A percentile compares a stretch with the other conserved stretches of the same genome.
phyloP scores from a whole-genome alignment of 225 moss, liverwort and hornwort species.

The Takakia lepidozioides region DNA sequence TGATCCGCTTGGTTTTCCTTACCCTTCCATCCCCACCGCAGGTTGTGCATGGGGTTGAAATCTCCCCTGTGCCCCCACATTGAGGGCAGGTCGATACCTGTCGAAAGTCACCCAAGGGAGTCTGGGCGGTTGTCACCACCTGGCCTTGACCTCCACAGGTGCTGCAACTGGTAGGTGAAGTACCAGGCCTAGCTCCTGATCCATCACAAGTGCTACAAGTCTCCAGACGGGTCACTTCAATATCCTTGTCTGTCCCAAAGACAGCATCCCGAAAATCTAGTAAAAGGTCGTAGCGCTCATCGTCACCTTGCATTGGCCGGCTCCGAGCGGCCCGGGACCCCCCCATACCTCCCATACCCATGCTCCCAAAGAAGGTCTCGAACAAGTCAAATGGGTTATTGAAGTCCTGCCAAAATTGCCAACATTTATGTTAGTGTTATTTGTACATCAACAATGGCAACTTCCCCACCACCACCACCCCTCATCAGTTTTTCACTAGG shows the following conservation, averaged over 20 bases:
- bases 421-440: too few relatives aligned
- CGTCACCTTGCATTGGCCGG: slow-evolving; percentile 94
- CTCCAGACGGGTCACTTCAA: slow-evolving; percentile 92
- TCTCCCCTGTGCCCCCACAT: slow-evolving; percentile 89
- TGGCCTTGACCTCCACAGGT: slow-evolving; percentile 99
- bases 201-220: slow-evolving; percentile 80
- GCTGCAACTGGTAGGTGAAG: slow-evolving; percentile 64
- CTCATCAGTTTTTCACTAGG: too few relatives aligned
- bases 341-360: too few relatives aligned
- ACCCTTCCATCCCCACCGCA: slow-evolving; percentile 86
- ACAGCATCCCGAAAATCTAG: slow-evolving; percentile 87
- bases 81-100: slow-evolving; percentile 85
- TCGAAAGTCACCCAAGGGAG: slow-evolving; percentile 87
- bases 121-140: slow-evolving; percentile 94
- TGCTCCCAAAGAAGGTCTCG: slow-evolving; percentile 97
- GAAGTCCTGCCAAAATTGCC: slow-evolving; percentile 59
- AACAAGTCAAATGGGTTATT: slow-evolving; percentile 98
- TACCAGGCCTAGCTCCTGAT: slow-evolving; percentile 91
- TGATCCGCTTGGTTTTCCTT: slow-evolving; percentile 68
- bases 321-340: slow-evolving; percentile 51
- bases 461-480: too few relatives aligned
- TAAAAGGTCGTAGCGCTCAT: slow-evolving; percentile 85
- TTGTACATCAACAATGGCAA: too few relatives aligned
- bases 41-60: slow-evolving; percentile 68
- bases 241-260: slow-evolving; percentile 87